Evolutionary conservation across 2,329 filamentous ascomycete species (phyloP), one percentile per base, ranked within the genome.

Genomic region (Curvularia sp.): DNA sequence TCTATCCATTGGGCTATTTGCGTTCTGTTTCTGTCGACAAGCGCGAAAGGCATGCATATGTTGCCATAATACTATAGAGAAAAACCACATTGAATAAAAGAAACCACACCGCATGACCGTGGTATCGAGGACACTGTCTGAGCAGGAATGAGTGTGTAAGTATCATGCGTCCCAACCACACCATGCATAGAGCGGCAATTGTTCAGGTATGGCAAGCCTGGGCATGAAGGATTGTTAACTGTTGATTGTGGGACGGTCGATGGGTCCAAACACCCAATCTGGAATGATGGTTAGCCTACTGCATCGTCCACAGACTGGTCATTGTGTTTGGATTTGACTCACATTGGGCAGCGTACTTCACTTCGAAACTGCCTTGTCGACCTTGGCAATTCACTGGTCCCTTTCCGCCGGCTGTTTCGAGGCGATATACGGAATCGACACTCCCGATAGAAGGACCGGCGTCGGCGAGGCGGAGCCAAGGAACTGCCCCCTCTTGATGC

Each of bases 321-420:
- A 49, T 24, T 10, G 30, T 35, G 6, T 38, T 30, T 38, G 13
- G 47, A 49, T 4, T 39, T 8, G 20, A 53, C 55, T 53, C 26
- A 63, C 80, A 81, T 62, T 80, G 73, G 2, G 79, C 73, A 6
- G 76, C 72, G 63, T 80, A 81, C 26, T 71, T 65, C 5, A 79
- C 72, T 31, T 72, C 61, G 49, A 76, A 58, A 20, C 3, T 33
- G 5, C 33, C 39, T 12, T 61, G 58, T 53, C 43, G 58, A 3
- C 58, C 63, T 46, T 61, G 61, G 59, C 79, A 81, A 33, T 66
- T 74, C 15, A 49, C 61, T 1, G 72, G 73, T 30, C 73, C 61
- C 52, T 64, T 66, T 24, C 79, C n/a, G n/a, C n/a, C n/a, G n/a
- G n/a, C n/a, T n/a, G n/a, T n/a, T n/a, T n/a, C n/a, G n/a, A n/a